Percentiles rank a stretch among this genome's conserved stretches.
These are phyloP conservation scores for Baorangia bicolor DNA, from an alignment of 768 basidiomycete species.

Conservation along the genomic window DNA sequence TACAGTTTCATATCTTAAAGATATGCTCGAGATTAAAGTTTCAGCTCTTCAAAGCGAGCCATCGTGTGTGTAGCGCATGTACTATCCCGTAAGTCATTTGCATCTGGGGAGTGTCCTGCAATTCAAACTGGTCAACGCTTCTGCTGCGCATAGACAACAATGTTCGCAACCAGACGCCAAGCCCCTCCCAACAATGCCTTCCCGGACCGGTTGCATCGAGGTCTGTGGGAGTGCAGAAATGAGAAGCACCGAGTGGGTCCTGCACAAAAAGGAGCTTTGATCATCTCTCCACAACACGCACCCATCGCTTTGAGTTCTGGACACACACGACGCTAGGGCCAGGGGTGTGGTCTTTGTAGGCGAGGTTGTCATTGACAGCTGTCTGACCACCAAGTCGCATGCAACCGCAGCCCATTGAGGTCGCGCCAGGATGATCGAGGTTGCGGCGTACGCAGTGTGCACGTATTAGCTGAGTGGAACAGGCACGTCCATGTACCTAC, in stretches of 20 bases:
- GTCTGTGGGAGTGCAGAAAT: background rate
- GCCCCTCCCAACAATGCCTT: background rate
- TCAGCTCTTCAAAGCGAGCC: slow-evolving; percentile 1
- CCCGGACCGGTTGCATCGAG: slow-evolving; percentile 9
- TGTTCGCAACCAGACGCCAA: slow-evolving; percentile 8
- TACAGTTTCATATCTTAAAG: slow-evolving; percentile 12
- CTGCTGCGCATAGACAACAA: slow-evolving; percentile 1
- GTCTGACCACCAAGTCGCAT: background rate
- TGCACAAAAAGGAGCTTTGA: background rate
- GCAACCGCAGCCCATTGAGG: background rate
- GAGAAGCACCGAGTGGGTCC: background rate
- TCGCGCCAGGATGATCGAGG: background rate
- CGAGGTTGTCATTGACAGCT: background rate
- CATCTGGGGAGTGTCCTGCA: background rate
- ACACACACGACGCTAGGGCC: background rate
- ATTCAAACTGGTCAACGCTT: slow-evolving; percentile 3
- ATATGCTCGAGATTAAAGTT: slow-evolving; percentile 21
- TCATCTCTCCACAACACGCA: background rate
- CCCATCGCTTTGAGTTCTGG: background rate
- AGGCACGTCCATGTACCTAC: background rate
- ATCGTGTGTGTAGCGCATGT: slow-evolving; percentile 12
- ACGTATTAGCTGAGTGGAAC: background rate
- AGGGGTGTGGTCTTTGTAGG: background rate
- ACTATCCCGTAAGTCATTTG: slow-evolving; percentile 8
- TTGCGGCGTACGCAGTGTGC: background rate